Evolutionary conservation across 768 basidiomycete species (phyloP).

Genomic region (Leccinellum luteum): DNA sequence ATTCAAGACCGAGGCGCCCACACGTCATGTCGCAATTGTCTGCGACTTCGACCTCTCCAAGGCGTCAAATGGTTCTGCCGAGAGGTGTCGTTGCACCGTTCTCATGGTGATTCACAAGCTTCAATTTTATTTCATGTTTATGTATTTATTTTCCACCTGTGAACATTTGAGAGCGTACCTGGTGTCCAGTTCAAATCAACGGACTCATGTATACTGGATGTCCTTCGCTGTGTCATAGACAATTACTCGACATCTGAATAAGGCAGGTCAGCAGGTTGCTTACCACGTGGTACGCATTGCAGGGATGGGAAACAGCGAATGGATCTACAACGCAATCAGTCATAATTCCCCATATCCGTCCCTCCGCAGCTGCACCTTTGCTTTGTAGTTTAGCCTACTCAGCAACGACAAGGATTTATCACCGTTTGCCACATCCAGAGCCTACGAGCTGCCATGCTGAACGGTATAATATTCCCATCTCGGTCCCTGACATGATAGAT

Average conservation of each 20-base stretch:
- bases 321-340: neutral
- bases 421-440: neutral
- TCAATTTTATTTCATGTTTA: neutral
- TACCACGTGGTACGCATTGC: neutral
- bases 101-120: conserved; percentile 4
- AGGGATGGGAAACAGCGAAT: neutral
- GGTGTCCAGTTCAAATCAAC: neutral
- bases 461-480: neutral
- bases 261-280: neutral
- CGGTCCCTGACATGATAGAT: neutral
- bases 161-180: neutral
- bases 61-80: conserved; percentile 2
- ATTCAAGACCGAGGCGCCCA: neutral
- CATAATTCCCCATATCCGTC: neutral
- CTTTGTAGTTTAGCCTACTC: neutral
- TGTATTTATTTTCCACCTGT: neutral
- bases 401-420: neutral
- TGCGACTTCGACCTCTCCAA: neutral
- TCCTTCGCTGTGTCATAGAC: neutral
- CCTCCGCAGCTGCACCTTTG: neutral
- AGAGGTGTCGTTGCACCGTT: conserved; percentile 1
- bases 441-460: neutral
- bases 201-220: neutral
- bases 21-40: neutral
- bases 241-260: neutral